Evolutionary conservation across 179 eudicot species (phyloP), one percentile per base, ranked within the genome.

Genomic region (Sideroxylon spinosum): DNA sequence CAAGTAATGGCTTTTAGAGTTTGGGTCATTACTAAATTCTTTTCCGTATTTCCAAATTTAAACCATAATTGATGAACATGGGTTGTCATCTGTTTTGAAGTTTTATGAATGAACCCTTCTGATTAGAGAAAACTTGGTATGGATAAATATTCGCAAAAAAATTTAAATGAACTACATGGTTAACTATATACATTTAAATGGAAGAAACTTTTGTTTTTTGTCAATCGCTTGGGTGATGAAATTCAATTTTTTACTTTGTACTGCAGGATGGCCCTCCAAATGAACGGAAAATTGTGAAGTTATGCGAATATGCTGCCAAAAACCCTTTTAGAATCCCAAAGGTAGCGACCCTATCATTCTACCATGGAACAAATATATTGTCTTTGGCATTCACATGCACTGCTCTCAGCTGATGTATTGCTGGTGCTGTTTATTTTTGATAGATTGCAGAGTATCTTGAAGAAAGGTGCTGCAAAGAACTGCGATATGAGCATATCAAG

Each of bases 271-370:
- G 79, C 28, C 89, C 85, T 72, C 80, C 87, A 66, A 94, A 80
- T 76, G 99, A 96, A 22, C 82, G 99, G 64, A 96, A 91, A 81
- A 87, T 94, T 74, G 87, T 83, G 48, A 96, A 96, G 87, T 85
- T 96, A 74, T 96, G 98, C 80, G 99, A 96, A 90, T 96, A 96
- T 89, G 99, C 99, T 53, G 90, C 92, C 55, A 96, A 92, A 88
- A 96, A 96, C 82, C 99, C 99, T 82, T 59, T 88, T 74, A 90
- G 98, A 77, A 91, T 96, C 72, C 98, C 99, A 17, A 96, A 96
- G 95, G 99, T 94, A 79, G 67, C 26, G 8, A 9, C 56, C 12
- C 56, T 65, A 14, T 28, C 28, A 6, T 73, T 44, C 77, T 57
- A 10, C 52, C 37, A 20, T 59, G 17, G 60, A 23, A 32, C 50